Percentiles rank a stretch among this genome's conserved stretches.
Conservation (phyloP, 1,139 yeast genomes). For the Yamadazyma diddensiae region DNA sequence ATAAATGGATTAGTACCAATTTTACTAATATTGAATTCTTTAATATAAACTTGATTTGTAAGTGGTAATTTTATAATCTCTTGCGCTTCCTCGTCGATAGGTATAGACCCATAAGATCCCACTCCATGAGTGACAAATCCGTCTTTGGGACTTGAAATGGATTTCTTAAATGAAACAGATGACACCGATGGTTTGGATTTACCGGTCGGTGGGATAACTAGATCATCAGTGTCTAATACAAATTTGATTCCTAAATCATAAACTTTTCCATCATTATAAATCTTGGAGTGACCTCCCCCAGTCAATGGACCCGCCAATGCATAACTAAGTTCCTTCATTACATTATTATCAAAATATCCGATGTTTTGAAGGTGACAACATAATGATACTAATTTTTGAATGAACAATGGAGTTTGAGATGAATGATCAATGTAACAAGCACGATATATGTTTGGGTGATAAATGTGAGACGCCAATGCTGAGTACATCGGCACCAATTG, state of each 20-base stretch:
- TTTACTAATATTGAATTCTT: conserved; percentile 58
- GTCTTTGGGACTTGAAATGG: conserved; percentile 4
- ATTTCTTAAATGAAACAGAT: conserved; percentile 1
- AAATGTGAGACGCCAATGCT: conserved; percentile 74
- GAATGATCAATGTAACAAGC: conserved; percentile 84
- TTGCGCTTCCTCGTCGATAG: conserved; percentile 8
- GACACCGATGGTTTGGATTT: conserved; percentile 5
- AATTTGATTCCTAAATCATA: conserved; percentile 77
- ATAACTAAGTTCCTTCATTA: conserved; percentile 75
- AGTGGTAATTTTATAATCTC: conserved; percentile 25
- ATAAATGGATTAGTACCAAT: conserved; percentile 77
- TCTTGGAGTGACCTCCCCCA: conserved; percentile 91
- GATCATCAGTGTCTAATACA: conserved; percentile 70
- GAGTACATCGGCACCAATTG: conserved; percentile 55
- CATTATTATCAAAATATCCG: conserved; percentile 73
- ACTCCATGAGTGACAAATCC: conserved; percentile 21
- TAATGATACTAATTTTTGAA: conserved; percentile 44
- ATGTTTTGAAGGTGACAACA: conserved; percentile 55
- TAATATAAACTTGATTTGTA: conserved; percentile 51
- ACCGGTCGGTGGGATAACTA: conserved; percentile 36
- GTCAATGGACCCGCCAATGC: conserved; percentile 88
- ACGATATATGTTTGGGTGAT: conserved; percentile 86
- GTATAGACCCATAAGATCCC: conserved; percentile 18
- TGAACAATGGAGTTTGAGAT: conserved; percentile 46
- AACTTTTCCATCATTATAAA: conserved; percentile 82